Evolutionary conservation across 2,329 filamentous ascomycete genomes (phyloP), one percentile per base, ranked within the genome.

Genomic region (Ophiostoma himal-ulmi): DNA sequence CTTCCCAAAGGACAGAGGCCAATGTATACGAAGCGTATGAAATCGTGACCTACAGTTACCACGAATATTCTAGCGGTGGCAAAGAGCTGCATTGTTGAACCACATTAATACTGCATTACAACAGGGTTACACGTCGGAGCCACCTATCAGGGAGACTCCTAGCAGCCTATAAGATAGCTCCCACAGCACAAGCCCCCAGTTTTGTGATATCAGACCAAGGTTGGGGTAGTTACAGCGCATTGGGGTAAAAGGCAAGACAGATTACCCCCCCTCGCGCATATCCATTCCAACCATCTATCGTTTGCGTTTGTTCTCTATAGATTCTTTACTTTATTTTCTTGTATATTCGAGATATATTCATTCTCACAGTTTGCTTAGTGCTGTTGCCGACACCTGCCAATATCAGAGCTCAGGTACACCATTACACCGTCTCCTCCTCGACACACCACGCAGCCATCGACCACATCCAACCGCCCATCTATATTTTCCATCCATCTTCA

Each of bases 161-260:
- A 20, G 30, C 60, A 20, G 57, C 52, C 52, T 57, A 22, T 57
- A 57, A 57, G 44, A 17, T 57, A 26, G 22, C 14, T 26, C 57
- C 26, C 36, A 65, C 20, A 39, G 60, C 34, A 22, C 26, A 34
- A 13, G 62, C 22, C 62, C 36, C 62, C 62, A 65, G 62, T 65
- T 65, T 65, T 65, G 62, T 65, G 22, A 57, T 57, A 57, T 57
- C 52, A 57, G 52, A 57, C n/a, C 52, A 57, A 57, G 52, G n/a
- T 57, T 30, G 52, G 52, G 52, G 52, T 57, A 57, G 52, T 34
- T 62, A 62, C 57, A 62, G 57, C 57, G 26, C 26, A 62, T 62
- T 62, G 57, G 52, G 57, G 57, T 62, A 62, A 34, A 62, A 34
- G 57, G n/a, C 41, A 39, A 6, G 14, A 26, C 26, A 62, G 34